Evolutionary conservation across 352 stramenopile genomes (phyloP), one percentile per base, ranked within the genome.

Genomic region (Pythium folliculosum): DNA sequence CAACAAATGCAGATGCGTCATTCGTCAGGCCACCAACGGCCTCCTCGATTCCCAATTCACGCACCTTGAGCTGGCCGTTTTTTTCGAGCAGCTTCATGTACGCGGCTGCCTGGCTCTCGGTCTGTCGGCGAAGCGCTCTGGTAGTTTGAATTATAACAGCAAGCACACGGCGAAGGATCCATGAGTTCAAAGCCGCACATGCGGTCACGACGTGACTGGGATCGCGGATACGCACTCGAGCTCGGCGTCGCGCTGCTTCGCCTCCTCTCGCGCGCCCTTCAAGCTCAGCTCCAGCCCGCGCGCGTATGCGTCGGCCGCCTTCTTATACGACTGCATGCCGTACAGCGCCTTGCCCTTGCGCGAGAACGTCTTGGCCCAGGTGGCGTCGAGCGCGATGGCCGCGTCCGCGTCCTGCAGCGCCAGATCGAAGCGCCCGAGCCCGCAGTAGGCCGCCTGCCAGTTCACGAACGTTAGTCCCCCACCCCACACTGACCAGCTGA

Each of bases 261-360:
- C 85, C 43, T 94, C 84, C 21, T 80, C 77, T 47, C 78, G 51
- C 0, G 84, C 86, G 21, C 84, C 82, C 65, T 89, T 86, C 10
- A 94, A 75, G 67, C 84, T 81, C 5, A 94, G 72, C 63, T 90
- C 85, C 3, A 94, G 71, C 0, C 84, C 86, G n/a, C 76, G 74
- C 3, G 84, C 86, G 47, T 92, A 94, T 13, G 84, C 82, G 65
- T 94, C 86, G 0, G 86, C 86, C 6, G 86, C 86, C 21, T 77
- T 84, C 57, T 78, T 83, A 69, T 86, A 94, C 38, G 69, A 77
- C 35, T 74, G 65, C 67, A 91, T 67, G 3, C 75, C 86, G 60
- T 94, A 94, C 23, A 90, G 70, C 32, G 86, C 86, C 60, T 94
- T 94, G 67, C 86, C 86, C 51, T 94, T 91, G 51, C 86, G 72